Evolutionary conservation across 2,329 filamentous ascomycete genomes (phyloP).

Genomic region (Penicillium hesseltinei): DNA sequence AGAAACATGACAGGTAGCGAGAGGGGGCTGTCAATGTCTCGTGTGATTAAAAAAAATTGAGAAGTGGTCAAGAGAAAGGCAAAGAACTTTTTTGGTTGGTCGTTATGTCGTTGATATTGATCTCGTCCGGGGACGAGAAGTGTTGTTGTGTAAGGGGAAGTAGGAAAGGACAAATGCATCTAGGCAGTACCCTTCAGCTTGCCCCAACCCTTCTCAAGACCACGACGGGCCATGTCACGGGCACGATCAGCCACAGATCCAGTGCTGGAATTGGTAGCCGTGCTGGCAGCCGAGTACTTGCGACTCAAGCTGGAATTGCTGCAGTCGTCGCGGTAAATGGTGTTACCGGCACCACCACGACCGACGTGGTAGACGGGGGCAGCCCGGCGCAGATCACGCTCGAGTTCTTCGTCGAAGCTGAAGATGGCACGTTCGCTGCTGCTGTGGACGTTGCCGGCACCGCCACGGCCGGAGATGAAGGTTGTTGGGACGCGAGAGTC

Average conservation of each 20-base stretch:
- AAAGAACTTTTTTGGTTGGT: constrained; percentile 13
- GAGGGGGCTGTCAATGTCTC: constrained; percentile 1
- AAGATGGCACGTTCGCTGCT: constrained; percentile 59
- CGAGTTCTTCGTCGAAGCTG: constrained; percentile 66
- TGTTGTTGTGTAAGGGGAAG: neutral
- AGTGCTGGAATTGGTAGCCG: constrained; percentile 37
- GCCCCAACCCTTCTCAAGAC: constrained; percentile 42
- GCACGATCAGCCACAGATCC: constrained; percentile 36
- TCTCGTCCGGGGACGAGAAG: neutral
- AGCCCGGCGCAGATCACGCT: constrained; percentile 54
- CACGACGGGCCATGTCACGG: constrained; percentile 36
- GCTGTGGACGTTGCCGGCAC: constrained; percentile 55
- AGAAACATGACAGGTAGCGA: constrained; percentile 4
- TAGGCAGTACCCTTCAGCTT: constrained; percentile 40
- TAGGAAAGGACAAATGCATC: neutral
- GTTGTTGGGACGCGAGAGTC: constrained; percentile 42
- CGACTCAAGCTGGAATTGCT: constrained; percentile 31
- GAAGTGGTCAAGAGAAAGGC: constrained; percentile 3
- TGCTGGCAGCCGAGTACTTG: constrained; percentile 38
- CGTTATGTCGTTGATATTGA: constrained; percentile 14
- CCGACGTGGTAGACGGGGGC: constrained; percentile 65
- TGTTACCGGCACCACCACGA: constrained; percentile 61
- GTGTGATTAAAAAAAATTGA: constrained; percentile 2
- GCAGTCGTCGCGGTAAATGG: constrained; percentile 32
- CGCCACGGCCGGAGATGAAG: constrained; percentile 53